phyloP scores from a whole-genome alignment of 2,329 filamentous ascomycete genomes.

The Neonectria coccinea region DNA sequence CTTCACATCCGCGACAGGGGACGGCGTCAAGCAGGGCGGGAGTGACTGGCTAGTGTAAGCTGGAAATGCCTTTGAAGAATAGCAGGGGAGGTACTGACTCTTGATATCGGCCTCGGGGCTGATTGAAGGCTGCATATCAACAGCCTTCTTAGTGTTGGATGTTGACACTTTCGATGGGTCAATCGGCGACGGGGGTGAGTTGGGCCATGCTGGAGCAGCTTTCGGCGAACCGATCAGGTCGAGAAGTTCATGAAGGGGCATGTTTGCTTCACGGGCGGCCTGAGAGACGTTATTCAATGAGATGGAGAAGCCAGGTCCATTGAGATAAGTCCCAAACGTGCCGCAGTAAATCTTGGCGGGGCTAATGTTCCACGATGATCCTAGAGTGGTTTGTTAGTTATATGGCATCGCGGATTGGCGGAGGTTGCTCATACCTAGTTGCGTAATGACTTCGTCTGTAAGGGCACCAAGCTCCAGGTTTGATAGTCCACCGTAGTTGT shows the following conservation, averaged over 20 bases:
- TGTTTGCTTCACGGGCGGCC: slow-evolving; percentile 14
- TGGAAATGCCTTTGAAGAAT: background rate
- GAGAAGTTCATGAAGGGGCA: background rate
- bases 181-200: slow-evolving; percentile 1
- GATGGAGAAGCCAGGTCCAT: slow-evolving; percentile 23
- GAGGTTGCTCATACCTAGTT: slow-evolving; percentile 7
- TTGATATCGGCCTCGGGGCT: slow-evolving; percentile 16
- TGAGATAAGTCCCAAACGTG: slow-evolving; percentile 25
- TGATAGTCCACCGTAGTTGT: slow-evolving; percentile 26
- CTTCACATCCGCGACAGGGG: slow-evolving; percentile 15
- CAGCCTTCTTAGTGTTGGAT: background rate
- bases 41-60: slow-evolving; percentile 14
- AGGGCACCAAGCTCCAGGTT: slow-evolving; percentile 23
- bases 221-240: slow-evolving; percentile 12
- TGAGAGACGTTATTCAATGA: slow-evolving; percentile 20
- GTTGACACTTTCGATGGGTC: slow-evolving; percentile 4
- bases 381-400: background rate
- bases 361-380: slow-evolving; percentile 18
- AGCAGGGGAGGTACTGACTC: background rate
- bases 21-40: slow-evolving; percentile 6
- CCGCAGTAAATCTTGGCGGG: slow-evolving; percentile 25
- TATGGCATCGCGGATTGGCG: background rate
- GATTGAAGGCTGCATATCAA: slow-evolving; percentile 20
- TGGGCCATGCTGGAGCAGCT: slow-evolving; percentile 19
- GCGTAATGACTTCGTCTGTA: slow-evolving; percentile 21